phyloP scores from a whole-genome alignment of 148 eudicot genomes.

The Heliosperma pusillum region DNA sequence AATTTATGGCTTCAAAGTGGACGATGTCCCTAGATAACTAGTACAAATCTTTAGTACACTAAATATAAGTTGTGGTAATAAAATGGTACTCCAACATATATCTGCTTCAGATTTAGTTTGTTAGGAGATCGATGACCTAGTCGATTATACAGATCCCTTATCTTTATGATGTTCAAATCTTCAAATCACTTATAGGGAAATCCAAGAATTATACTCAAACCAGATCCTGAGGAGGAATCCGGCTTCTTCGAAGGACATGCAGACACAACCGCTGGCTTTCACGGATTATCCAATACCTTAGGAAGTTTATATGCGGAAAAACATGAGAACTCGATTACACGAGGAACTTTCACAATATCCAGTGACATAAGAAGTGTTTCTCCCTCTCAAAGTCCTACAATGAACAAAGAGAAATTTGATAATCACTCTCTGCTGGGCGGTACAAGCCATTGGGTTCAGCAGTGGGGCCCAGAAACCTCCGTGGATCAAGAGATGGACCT shows the following conservation, averaged over 20 bases:
- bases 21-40: no score
- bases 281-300: slow-evolving; percentile 76
- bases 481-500: slow-evolving; percentile 53
- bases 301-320: slow-evolving; percentile 79
- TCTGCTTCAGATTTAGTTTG: no score
- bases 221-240: slow-evolving; percentile 55
- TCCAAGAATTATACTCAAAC: slow-evolving; percentile 47
- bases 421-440: slow-evolving; percentile 36
- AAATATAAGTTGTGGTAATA: no score
- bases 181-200: slow-evolving; percentile 37
- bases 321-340: slow-evolving; percentile 53
- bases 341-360: slow-evolving; percentile 49
- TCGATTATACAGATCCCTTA: not conserved
- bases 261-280: slow-evolving; percentile 56
- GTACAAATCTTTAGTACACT: no score
- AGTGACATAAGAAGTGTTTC: slow-evolving; percentile 41
- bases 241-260: slow-evolving; percentile 55
- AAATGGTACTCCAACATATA: no score
- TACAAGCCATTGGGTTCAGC: slow-evolving; percentile 42
- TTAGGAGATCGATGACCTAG: no score
- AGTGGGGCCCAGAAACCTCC: slow-evolving; percentile 49
- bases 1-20: no score
- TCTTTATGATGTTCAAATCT: not conserved
- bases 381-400: slow-evolving; percentile 39
- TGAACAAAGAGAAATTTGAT: slow-evolving; percentile 46